These are phyloP conservation scores for Cyberlindnera petersonii DNA, from an alignment of 805 yeast species.

Conservation along the genomic window DNA sequence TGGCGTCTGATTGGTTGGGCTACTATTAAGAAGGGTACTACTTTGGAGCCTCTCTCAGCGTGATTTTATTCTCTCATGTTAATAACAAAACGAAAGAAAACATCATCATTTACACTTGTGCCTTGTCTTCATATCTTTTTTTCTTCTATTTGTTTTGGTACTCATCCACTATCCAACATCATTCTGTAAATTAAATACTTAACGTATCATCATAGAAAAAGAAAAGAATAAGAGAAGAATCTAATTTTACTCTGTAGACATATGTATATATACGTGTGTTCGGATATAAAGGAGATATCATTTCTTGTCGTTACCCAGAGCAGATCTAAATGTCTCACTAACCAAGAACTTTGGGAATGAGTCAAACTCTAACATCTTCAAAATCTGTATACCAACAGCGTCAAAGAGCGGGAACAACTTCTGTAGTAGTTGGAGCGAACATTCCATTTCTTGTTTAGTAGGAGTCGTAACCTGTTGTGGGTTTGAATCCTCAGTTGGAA, in stretches of 20 bases:
- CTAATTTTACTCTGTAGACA: too few relatives aligned
- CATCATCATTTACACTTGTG: too few relatives aligned
- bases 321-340: conserved; percentile 37
- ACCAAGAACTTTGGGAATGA: conserved; percentile 66
- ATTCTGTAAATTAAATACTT: conserved; percentile 2
- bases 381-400: conserved; percentile 45
- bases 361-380: conserved; percentile 63
- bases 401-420: conserved; percentile 34
- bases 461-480: conserved; percentile 27
- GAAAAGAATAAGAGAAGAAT: not conserved
- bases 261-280: too few relatives aligned
- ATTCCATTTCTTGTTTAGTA: conserved; percentile 31
- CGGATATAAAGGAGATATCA: too few relatives aligned
- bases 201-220: not conserved
- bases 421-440: too few relatives aligned
- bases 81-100: too few relatives aligned
- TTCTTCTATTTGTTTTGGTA: not conserved
- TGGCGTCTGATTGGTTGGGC: conserved; percentile 99
- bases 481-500: conserved; percentile 5
- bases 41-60: conserved; percentile 57
- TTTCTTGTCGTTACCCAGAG: too few relatives aligned
- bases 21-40: conserved; percentile 89
- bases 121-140: too few relatives aligned
- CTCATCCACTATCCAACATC: not conserved
- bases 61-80: too few relatives aligned